These are phyloP conservation scores for Saccharomycopsis selenospora DNA, from an alignment of 805 yeast genomes.

Conservation along the genomic window DNA sequence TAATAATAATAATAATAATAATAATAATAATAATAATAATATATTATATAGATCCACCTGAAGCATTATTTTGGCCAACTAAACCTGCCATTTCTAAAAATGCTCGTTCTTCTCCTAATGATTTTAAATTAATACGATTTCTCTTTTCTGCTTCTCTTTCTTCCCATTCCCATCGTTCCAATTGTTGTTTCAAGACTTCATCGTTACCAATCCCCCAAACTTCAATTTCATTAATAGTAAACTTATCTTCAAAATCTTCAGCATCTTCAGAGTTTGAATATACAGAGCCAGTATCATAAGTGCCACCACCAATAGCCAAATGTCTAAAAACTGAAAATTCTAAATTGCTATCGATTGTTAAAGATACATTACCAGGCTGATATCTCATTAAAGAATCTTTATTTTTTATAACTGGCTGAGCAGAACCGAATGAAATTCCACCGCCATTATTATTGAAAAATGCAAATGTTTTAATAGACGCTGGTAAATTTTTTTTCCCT, in stretches of 20 bases:
- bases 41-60: slow-evolving; percentile 39
- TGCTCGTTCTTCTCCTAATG: slow-evolving; percentile 76
- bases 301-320: slow-evolving; percentile 45
- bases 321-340: slow-evolving; percentile 80
- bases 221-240: slow-evolving; percentile 68
- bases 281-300: slow-evolving; percentile 33
- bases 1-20: too few species aligned
- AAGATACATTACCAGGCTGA: slow-evolving; percentile 68
- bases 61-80: slow-evolving; percentile 39
- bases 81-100: slow-evolving; percentile 51
- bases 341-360: slow-evolving; percentile 68
- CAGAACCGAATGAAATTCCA: slow-evolving; percentile 77
- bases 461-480: slow-evolving; percentile 31
- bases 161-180: slow-evolving; percentile 85
- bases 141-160: slow-evolving; percentile 76
- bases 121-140: slow-evolving; percentile 56
- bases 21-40: too few species aligned
- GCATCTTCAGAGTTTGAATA: slow-evolving; percentile 9
- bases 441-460: slow-evolving; percentile 70
- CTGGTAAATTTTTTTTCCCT: slow-evolving; percentile 29
- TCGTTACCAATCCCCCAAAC: slow-evolving; percentile 90
- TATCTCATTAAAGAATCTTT: slow-evolving; percentile 36
- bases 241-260: slow-evolving; percentile 53
- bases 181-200: slow-evolving; percentile 70
- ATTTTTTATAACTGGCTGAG: slow-evolving; percentile 49